Conservation (phyloP, 2,329 filamentous ascomycete species). For the Ceratocystis papillata region DNA sequence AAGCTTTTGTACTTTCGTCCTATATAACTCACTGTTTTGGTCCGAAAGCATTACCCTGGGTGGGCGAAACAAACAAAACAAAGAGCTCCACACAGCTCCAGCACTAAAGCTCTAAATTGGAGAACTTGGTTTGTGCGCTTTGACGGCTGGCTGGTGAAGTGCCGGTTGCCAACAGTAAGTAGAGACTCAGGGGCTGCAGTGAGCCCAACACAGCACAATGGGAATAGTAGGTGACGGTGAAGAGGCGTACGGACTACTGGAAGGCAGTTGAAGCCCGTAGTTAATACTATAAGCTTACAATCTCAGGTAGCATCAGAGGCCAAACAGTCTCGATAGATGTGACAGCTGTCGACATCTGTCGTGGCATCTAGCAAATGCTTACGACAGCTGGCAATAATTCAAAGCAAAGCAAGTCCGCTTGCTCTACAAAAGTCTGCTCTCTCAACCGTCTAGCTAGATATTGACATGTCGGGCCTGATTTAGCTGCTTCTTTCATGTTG, state of each 20-base stretch:
- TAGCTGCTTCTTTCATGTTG: background rate
- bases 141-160: no score
- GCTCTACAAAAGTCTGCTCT: background rate
- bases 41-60: background rate
- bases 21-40: slow-evolving; percentile 1
- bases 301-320: no score
- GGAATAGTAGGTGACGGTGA: no score
- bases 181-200: no score
- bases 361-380: background rate
- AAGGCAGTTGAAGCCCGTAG: no score
- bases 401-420: background rate
- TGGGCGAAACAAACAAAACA: slow-evolving; percentile 12
- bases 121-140: no score
- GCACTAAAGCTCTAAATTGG: no score
- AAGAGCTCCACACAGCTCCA: slow-evolving; percentile 3
- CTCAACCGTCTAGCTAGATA: background rate
- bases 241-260: no score
- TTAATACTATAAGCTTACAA: no score
- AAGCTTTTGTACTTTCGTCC: background rate
- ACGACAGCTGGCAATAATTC: background rate
- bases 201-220: no score
- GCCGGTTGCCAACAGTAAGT: no score
- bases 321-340: no score
- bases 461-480: background rate
- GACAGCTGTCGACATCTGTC: background rate